A percentile compares a stretch with the other conserved stretches of the same genome.
Evolutionary conservation across 176 grass and related monocot genomes (phyloP).

Genomic region (Chrysopogon serrulatus): DNA sequence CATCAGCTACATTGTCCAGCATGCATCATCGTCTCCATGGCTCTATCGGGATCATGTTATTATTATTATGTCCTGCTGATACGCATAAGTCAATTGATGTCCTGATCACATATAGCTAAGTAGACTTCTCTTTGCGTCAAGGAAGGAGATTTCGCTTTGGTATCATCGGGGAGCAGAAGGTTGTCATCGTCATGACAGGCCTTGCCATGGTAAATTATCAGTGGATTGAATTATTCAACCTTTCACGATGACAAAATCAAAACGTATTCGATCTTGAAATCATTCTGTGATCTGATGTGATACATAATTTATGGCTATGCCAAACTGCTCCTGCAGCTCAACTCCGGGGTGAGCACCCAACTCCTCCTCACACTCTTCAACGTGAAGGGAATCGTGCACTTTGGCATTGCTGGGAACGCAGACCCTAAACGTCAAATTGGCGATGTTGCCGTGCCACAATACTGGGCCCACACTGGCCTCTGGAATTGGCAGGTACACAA

Average conservation of each 20-base stretch:
- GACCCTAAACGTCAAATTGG: constrained; percentile 48
- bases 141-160: constrained; percentile 29
- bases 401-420: constrained; percentile 65
- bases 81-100: neutral
- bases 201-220: constrained; percentile 17
- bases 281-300: neutral
- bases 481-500: constrained; percentile 61
- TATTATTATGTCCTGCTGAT: no score
- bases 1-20: no score
- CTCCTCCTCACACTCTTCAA: constrained; percentile 45
- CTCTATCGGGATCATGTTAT: no score
- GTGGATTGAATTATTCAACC: neutral
- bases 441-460: constrained; percentile 43
- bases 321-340: constrained; percentile 38
- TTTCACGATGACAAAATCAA: neutral
- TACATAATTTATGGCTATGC: neutral
- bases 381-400: constrained; percentile 54
- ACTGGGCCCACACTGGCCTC: constrained; percentile 61
- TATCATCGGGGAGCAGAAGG: constrained; percentile 16
- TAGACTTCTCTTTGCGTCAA: neutral
- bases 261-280: neutral
- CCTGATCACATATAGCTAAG: neutral
- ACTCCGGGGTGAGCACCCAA: constrained; percentile 55
- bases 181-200: constrained; percentile 37
- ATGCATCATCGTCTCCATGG: no score